phyloP scores from a whole-genome alignment of 148 eudicot species.

The Cornus controversa region DNA sequence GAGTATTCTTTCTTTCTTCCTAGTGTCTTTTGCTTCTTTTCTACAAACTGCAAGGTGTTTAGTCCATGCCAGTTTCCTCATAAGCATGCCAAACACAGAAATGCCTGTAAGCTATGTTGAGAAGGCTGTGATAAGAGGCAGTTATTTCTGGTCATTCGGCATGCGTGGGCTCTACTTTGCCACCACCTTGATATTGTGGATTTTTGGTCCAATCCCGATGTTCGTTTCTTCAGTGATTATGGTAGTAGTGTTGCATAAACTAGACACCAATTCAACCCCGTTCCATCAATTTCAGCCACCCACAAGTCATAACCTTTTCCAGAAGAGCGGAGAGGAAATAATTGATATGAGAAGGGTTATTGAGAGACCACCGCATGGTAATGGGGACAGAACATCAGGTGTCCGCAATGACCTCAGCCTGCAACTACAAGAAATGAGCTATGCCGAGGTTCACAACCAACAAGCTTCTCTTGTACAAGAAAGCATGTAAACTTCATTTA shows the following conservation, averaged over 20 bases:
- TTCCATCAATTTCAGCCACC: slow-evolving; percentile 21
- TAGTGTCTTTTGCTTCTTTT: slow-evolving; percentile 57
- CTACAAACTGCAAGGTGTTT: slow-evolving; percentile 35
- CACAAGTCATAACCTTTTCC: neutral
- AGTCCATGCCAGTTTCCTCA: slow-evolving; percentile 48
- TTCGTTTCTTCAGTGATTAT: slow-evolving; percentile 30
- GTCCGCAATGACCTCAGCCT: neutral
- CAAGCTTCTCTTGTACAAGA: neutral
- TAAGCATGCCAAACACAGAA: slow-evolving; percentile 61
- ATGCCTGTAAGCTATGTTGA: slow-evolving; percentile 36
- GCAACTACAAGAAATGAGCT: neutral
- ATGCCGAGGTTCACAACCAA: neutral
- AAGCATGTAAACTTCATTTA: too few relatives aligned
- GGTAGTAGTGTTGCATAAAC: slow-evolving; percentile 27
- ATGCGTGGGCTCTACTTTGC: slow-evolving; percentile 55
- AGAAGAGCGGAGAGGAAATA: slow-evolving; percentile 14
- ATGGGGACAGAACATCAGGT: neutral
- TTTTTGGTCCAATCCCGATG: slow-evolving; percentile 59
- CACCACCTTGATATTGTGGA: slow-evolving; percentile 38
- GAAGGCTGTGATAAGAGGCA: slow-evolving; percentile 40
- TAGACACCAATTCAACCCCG: slow-evolving; percentile 37
- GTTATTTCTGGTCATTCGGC: slow-evolving; percentile 50
- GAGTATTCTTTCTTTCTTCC: slow-evolving; percentile 41
- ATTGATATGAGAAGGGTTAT: neutral
- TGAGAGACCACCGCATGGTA: slow-evolving; percentile 10